Evolutionary conservation across 164 flowering plant genomes (phyloP).

Genomic region (Kingdonia uniflora): DNA sequence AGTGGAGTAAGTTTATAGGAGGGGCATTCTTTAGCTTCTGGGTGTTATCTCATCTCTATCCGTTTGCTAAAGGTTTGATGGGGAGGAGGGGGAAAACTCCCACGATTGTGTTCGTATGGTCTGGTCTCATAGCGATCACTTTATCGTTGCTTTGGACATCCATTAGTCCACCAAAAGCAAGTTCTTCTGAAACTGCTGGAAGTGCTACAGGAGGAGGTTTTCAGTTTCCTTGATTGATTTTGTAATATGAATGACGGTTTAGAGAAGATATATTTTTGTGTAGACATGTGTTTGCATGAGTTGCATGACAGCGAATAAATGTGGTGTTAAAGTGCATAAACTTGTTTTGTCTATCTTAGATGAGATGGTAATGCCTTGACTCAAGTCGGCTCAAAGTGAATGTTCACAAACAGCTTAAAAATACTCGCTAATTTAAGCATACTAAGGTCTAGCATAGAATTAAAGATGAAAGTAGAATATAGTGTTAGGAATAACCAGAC

Average conservation of each 20-base stretch:
- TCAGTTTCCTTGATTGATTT: slow-evolving; percentile 14
- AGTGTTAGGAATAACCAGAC: too few relatives aligned
- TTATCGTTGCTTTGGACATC: slow-evolving; percentile 58
- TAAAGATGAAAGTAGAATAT: too few relatives aligned
- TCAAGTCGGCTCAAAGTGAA: too few relatives aligned
- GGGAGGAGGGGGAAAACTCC: slow-evolving; percentile 70
- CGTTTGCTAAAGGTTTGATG: slow-evolving; percentile 80
- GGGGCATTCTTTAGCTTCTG: slow-evolving; percentile 76
- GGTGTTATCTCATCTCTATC: slow-evolving; percentile 73
- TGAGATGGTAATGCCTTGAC: too few relatives aligned
- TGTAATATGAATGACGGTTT: too few relatives aligned
- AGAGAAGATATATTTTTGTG: too few relatives aligned
- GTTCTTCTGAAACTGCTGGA: slow-evolving; percentile 10
- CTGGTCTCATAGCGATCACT: slow-evolving; percentile 68
- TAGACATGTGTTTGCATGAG: too few relatives aligned
- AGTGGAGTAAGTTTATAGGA: slow-evolving; percentile 62
- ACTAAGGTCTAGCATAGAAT: too few relatives aligned
- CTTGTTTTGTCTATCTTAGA: too few relatives aligned
- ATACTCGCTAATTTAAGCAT: too few relatives aligned
- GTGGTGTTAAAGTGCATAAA: not conserved
- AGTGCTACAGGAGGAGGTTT: slow-evolving; percentile 17
- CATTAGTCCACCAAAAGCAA: slow-evolving; percentile 28
- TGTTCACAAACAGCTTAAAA: too few relatives aligned
- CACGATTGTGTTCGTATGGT: slow-evolving; percentile 68
- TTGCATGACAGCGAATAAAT: too few relatives aligned